A percentile compares a stretch with the other conserved stretches of the same genome.
phyloP scores from a whole-genome alignment of 176 grass and related monocot species.

The Chrysopogon serrulatus region DNA sequence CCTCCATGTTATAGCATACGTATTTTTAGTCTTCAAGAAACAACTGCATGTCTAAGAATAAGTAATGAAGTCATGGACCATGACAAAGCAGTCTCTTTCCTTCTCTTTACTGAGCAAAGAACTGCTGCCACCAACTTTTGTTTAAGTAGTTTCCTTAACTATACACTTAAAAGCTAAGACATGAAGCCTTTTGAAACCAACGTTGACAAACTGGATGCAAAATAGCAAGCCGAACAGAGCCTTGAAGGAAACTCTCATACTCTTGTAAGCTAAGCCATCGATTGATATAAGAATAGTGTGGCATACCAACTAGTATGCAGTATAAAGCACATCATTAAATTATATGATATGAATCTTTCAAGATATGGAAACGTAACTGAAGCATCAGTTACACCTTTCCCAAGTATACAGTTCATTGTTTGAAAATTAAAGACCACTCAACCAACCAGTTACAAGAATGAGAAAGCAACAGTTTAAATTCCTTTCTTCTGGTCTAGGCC shows the following conservation, averaged over 20 bases:
- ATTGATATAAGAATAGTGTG: not conserved
- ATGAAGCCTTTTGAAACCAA: constrained; percentile 5
- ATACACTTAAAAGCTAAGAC: constrained; percentile 38
- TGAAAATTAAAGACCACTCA: constrained; percentile 31
- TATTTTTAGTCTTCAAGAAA: constrained; percentile 22
- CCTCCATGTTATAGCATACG: not conserved
- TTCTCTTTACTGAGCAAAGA: constrained; percentile 17
- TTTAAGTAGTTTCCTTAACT: not conserved
- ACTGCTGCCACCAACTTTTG: not conserved
- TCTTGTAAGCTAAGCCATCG: constrained; percentile 38
- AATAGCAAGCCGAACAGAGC: not conserved
- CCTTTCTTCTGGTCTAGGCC: not conserved
- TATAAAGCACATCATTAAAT: constrained; percentile 11
- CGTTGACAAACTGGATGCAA: constrained; percentile 16
- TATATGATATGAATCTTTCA: constrained; percentile 13
- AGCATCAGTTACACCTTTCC: constrained; percentile 5
- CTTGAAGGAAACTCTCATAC: constrained; percentile 13
- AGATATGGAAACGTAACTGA: constrained; percentile 1
- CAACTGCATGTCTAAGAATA: constrained; percentile 10
- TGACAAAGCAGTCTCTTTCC: not conserved
- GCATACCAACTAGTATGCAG: not conserved
- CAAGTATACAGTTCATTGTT: not conserved
- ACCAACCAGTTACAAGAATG: not conserved
- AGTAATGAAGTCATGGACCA: constrained; percentile 29
- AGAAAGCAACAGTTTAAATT: constrained; percentile 14